Percentiles rank a stretch among this genome's conserved stretches.
Evolutionary conservation across 257 asterid genomes (phyloP).

Genomic region (Nicotiana benthamiana): DNA sequence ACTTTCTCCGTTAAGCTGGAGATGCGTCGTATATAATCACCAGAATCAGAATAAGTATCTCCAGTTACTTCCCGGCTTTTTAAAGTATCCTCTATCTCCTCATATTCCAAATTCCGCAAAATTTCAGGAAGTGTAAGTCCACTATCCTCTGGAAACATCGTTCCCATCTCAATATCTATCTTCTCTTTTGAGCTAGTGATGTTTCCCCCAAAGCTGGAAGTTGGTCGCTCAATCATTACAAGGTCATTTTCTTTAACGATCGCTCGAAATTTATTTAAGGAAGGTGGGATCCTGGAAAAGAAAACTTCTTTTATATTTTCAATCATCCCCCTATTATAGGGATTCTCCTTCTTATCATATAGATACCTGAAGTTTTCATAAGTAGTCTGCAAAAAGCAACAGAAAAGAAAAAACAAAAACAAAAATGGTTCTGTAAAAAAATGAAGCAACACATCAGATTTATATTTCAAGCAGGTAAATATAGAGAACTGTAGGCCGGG

Average conservation of each 20-base stretch:
- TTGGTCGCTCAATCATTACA: conserved; percentile 24
- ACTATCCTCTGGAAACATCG: conserved; percentile 29
- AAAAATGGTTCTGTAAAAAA: neutral
- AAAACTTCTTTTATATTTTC: conserved; percentile 63
- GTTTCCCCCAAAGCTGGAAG: conserved; percentile 29
- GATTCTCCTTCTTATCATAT: conserved; percentile 75
- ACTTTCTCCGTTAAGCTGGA: neutral
- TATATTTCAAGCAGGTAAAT: neutral
- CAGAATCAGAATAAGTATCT: conserved; percentile 19
- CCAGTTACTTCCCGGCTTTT: conserved; percentile 38
- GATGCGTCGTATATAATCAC: neutral
- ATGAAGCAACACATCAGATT: neutral
- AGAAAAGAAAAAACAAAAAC: neutral
- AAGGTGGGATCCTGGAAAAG: conserved; percentile 67
- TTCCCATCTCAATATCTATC: conserved; percentile 71
- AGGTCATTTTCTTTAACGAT: conserved; percentile 50
- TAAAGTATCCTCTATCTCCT: conserved; percentile 39
- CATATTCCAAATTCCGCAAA: conserved; percentile 42
- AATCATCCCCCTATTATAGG: conserved; percentile 68
- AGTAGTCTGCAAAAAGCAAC: conserved; percentile 58
- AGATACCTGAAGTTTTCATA: conserved; percentile 86
- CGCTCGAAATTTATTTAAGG: conserved; percentile 55
- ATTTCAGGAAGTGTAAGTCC: conserved; percentile 51
- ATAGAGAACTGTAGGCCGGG: neutral
- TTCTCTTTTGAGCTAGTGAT: conserved; percentile 48